Conservation (phyloP, 2,329 filamentous ascomycete species). For the Botrytis sinoallii region DNA sequence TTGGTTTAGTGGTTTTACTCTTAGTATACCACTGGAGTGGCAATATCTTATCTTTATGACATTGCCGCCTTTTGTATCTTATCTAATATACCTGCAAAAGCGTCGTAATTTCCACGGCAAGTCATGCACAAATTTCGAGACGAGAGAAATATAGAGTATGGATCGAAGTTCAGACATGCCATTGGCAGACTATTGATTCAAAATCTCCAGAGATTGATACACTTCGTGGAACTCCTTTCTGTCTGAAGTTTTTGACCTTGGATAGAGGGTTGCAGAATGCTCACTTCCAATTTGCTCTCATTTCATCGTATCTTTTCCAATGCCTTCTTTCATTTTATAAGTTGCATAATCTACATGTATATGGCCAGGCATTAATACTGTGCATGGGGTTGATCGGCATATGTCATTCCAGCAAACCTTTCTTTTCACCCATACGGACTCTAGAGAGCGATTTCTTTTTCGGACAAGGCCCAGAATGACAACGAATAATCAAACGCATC, state of each 20-base stretch:
- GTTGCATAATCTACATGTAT: neutral
- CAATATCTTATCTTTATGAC: neutral
- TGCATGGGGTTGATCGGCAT: neutral
- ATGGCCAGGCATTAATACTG: neutral
- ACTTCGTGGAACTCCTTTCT: accelerated
- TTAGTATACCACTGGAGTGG: neutral
- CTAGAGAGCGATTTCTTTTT: neutral
- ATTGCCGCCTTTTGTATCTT: neutral
- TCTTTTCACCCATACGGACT: neutral
- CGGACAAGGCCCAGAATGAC: neutral
- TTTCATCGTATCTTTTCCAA: neutral
- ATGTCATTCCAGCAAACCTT: neutral
- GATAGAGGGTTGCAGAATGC: neutral
- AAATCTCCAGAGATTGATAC: neutral
- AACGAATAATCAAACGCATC: neutral
- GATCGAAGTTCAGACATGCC: neutral
- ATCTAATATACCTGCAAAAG: neutral
- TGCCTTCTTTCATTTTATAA: neutral
- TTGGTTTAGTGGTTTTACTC: neutral
- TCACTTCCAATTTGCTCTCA: neutral
- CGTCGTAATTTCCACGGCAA: neutral
- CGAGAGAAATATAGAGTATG: neutral
- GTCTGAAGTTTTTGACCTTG: neutral
- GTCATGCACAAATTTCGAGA: neutral
- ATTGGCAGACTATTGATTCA: neutral